Evolutionary conservation across 371 early-diverging fungal genomes (phyloP).

Genomic region (Mortierella sp.): DNA sequence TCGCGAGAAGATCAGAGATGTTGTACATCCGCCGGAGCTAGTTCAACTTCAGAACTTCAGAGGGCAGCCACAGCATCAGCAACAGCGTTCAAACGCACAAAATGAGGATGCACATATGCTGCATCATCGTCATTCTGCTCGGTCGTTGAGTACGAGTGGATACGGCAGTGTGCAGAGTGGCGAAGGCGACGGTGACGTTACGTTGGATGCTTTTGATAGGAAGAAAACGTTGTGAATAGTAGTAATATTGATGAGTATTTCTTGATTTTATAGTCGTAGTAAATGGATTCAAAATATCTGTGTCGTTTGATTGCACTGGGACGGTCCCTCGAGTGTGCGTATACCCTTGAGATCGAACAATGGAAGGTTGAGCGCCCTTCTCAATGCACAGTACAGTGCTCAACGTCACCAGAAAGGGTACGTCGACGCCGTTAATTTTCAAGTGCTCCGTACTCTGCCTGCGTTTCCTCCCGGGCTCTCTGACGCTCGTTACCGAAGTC

Average conservation of each 20-base stretch:
- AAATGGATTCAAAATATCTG: too few relatives aligned
- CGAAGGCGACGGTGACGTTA: conserved; percentile 36
- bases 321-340: too few relatives aligned
- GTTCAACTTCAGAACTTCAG: not conserved
- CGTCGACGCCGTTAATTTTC: not conserved
- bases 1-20: conserved; percentile 39
- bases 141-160: not conserved
- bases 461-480: too few relatives aligned
- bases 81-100: not conserved
- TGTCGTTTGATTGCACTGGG: too few relatives aligned
- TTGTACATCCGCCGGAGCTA: conserved; percentile 26
- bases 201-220: conserved; percentile 44
- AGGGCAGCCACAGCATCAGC: conserved; percentile 9
- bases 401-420: conserved; percentile 11
- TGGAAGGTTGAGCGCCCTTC: not conserved
- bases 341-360: not conserved
- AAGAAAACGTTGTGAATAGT: conserved; percentile 20
- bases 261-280: too few relatives aligned
- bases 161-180: conserved; percentile 1
- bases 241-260: not conserved
- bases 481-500: not conserved
- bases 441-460: too few relatives aligned
- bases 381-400: conserved; percentile 1
- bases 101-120: conserved; percentile 9
- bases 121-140: conserved; percentile 39